Evolutionary conservation across 2,329 filamentous ascomycete species (phyloP), one percentile per base, ranked within the genome.

Genomic region (Diaporthe velutina): DNA sequence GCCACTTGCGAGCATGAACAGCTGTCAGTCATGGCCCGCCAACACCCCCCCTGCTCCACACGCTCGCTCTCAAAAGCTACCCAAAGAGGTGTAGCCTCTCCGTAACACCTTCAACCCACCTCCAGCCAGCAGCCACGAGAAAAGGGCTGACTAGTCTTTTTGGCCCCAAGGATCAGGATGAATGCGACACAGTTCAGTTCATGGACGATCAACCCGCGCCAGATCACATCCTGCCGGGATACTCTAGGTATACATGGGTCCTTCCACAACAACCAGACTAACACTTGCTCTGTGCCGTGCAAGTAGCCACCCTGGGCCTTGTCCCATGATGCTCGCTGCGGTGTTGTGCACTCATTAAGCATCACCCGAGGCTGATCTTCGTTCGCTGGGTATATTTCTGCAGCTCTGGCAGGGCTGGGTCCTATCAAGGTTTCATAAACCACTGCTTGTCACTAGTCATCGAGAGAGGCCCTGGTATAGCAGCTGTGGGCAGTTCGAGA

Each of bases 401-500:
- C 73, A 64, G 70, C 70, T 40, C 64, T 57, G 67, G 71, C 74
- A 70, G 60, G 55, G 70, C 68, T 64, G 64, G 72, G 54, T 70
- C 61, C 45, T 50, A 38, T 70, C 75, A 76, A 68, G 74, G 74
- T 64, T 71, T 72, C 73, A 71, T 55, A 74, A 42, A 30, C 38
- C 52, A 67, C 58, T 30, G 52, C 70, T 60, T 60, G 50, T 57
- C 52, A 50, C 72, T 54, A 48, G 40, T 25, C 57, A 54, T 42
- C 60, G 17, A 38, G 50, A 68, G 28, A 42, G n/a, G 73, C 22
- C 58, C 42, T 50, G 57, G 58, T 64, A 70, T 45, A 60, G 75
- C 57, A 45, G 50, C 73, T 73, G 60, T 74, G 74, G 70, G 71
- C 55, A 67, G 55, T 66, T 70, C 60, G 45, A 74, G 61, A 76